Evolutionary conservation across 192 early-diverging fungal genomes (phyloP), one percentile per base, ranked within the genome.

Genomic region (Ambispora gerdemannii): DNA sequence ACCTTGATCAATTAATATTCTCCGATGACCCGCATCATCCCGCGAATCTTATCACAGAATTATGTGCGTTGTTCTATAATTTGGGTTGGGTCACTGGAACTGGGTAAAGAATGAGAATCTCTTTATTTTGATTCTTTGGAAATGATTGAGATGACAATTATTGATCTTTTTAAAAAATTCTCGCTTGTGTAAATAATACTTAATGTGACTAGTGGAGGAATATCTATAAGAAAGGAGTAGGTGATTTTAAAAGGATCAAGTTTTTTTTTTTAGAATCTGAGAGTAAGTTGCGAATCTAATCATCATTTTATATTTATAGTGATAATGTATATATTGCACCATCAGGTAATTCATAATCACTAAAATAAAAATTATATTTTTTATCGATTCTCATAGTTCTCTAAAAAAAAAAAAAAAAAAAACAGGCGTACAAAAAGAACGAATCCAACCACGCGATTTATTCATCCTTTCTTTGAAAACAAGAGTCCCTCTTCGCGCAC

Each of bases 51-150:
- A 97, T 98, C 63, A 95, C 96, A 28, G 91, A 93, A 72, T 87
- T 98, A 19, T 97, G 96, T 75, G 78, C 82, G 58, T 82, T 88
- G 62, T 95, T 98, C 76, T 98, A 95, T 83, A 76, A 78, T 30
- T 82, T 91, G 15, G 96, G 96, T 22, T 98, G 95, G 95, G 91
- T 97, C 38, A 98, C 95, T 1, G 96, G 96, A 22, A 97, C 96
- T 0, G 96, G 95, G 86, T 87, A 19, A 22, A 2, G 20, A 32
- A 70, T 4, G 0, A 3, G 8, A 24, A 27, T 19, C 24, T 35
- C 20, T n/a, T 22, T 34, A 34, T 51, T 19, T 20, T 34, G 20
- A 43, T 43, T n/a, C n/a, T n/a, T n/a, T n/a, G n/a, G n/a, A n/a
- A n/a, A n/a, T n/a, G n/a, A n/a, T n/a, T n/a, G n/a, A n/a, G n/a